A percentile compares a stretch with the other conserved stretches of the same genome.
These are phyloP conservation scores for Aspergillus sp. DNA, from an alignment of 2,329 filamentous ascomycete species.

Conservation along the genomic window DNA sequence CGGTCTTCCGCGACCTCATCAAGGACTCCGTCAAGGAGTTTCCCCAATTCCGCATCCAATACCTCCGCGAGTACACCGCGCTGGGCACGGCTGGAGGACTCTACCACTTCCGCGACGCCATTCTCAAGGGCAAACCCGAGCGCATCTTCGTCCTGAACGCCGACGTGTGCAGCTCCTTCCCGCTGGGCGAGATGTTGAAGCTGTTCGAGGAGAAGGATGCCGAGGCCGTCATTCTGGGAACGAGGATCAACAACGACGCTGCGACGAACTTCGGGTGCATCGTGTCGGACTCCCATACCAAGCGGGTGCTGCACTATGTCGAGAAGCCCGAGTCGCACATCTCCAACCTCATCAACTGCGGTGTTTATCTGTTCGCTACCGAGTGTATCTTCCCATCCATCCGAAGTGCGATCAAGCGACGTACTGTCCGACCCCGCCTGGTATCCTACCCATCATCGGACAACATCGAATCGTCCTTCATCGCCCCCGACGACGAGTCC, in stretches of 20 bases:
- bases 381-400: slow-evolving; percentile 96
- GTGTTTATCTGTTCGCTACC: slow-evolving; percentile 93
- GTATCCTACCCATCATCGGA: slow-evolving; percentile 94
- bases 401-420: slow-evolving; percentile 86
- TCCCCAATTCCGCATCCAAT: slow-evolving; percentile 81
- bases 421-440: slow-evolving; percentile 79
- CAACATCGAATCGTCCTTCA: slow-evolving; percentile 65
- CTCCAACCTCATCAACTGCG: slow-evolving; percentile 97
- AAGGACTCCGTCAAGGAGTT: slow-evolving; percentile 79
- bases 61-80: slow-evolving; percentile 94
- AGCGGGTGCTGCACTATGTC: slow-evolving; percentile 95
- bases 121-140: slow-evolving; percentile 89
- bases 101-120: slow-evolving; percentile 98
- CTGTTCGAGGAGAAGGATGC: slow-evolving; percentile 92
- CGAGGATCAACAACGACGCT: slow-evolving; percentile 78
- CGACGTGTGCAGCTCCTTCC: slow-evolving; percentile 98
- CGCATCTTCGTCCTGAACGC: slow-evolving; percentile 96
- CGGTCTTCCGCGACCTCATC: slow-evolving; percentile 95
- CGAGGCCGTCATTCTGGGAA: slow-evolving; percentile 92
- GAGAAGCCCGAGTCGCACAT: slow-evolving; percentile 98
- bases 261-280: slow-evolving; percentile 97
- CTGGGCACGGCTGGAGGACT: slow-evolving; percentile 91
- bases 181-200: slow-evolving; percentile 87
- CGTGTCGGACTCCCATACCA: slow-evolving; percentile 85
- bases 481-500: slow-evolving; percentile 61